phyloP scores from a whole-genome alignment of 805 yeast species.

The Lachancea lanzarotensis region DNA sequence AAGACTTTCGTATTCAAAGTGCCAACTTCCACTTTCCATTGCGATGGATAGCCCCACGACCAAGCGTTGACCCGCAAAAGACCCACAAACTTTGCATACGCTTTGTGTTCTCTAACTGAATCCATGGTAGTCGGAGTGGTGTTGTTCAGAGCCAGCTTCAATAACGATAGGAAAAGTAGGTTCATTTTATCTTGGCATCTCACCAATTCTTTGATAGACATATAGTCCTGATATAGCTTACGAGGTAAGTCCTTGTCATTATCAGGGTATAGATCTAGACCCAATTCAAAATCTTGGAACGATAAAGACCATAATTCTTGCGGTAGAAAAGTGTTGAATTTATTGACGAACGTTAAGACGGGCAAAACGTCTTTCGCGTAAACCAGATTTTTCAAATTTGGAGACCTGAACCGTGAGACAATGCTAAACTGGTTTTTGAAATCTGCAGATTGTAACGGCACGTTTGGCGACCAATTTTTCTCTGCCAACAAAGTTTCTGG shows the following conservation, averaged over 20 bases:
- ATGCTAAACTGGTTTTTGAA: slow-evolving; percentile 18
- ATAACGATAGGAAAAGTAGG: slow-evolving; percentile 20
- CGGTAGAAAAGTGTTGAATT: slow-evolving; percentile 22
- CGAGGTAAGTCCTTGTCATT: slow-evolving; percentile 12
- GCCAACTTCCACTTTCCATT: slow-evolving; percentile 20
- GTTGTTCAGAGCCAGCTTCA: slow-evolving; percentile 20
- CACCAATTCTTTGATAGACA: slow-evolving; percentile 17
- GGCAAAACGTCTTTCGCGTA: slow-evolving; percentile 29
- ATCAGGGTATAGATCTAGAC: slow-evolving; percentile 23
- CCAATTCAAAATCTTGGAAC: slow-evolving; percentile 30
- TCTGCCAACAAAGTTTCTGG: slow-evolving; percentile 19
- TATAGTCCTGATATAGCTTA: slow-evolving; percentile 20
- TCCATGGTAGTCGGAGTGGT: slow-evolving; percentile 9
- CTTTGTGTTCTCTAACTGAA: slow-evolving; percentile 14
- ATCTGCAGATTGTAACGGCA: slow-evolving; percentile 20
- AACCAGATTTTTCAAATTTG: slow-evolving; percentile 19
- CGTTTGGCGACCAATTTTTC: slow-evolving; percentile 26
- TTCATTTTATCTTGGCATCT: slow-evolving; percentile 25
- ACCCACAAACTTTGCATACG: slow-evolving; percentile 19
- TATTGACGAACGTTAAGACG: slow-evolving; percentile 27
- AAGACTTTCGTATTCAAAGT: slow-evolving; percentile 5
- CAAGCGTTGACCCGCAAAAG: slow-evolving; percentile 18
- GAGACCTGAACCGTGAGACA: slow-evolving; percentile 17
- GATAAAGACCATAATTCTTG: slow-evolving; percentile 21
- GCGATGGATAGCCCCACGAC: slow-evolving; percentile 29